Evolutionary conservation across 495 filamentous ascomycete genomes (phyloP).

Genomic region (Sordaria brevicollis): DNA sequence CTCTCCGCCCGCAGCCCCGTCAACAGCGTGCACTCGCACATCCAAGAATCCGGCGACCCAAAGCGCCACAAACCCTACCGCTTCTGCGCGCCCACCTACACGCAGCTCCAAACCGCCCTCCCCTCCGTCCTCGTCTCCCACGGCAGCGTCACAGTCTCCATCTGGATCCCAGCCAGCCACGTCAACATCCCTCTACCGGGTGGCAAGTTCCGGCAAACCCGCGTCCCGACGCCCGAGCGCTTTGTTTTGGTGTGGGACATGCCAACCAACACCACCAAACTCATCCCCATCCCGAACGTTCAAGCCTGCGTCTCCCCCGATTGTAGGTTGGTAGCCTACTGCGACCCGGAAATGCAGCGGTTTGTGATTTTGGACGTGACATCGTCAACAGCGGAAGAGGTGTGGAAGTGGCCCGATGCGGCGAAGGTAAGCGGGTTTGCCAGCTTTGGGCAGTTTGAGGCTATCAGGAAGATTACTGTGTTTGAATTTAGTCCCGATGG

Average conservation of each 20-base stretch:
- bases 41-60: constrained; percentile 2
- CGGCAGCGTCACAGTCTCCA: constrained; percentile 12
- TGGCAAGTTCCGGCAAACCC: constrained; percentile 5
- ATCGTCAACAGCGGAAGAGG: constrained; percentile 4
- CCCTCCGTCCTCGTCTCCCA: constrained; percentile 15
- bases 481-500: constrained; percentile 22
- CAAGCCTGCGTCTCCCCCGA: constrained; percentile 19
- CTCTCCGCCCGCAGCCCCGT: constrained; percentile 7
- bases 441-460: constrained; percentile 15
- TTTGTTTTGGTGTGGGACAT: constrained; percentile 20
- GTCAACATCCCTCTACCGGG: constrained; percentile 11
- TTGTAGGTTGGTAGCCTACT: constrained; percentile 19
- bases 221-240: constrained; percentile 7
- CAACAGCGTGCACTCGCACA: constrained; percentile 2
- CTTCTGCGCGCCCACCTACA: constrained; percentile 12
- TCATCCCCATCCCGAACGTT: constrained; percentile 19
- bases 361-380: constrained; percentile 16
- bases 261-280: constrained; percentile 9
- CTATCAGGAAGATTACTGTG: constrained; percentile 12
- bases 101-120: constrained; percentile 13
- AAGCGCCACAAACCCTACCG: constrained; percentile 16
- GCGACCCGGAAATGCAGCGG: constrained; percentile 2
- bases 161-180: constrained; percentile 22
- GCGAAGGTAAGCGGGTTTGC: constrained; percentile 1
- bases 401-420: constrained; percentile 19